Conservation (phyloP, 805 yeast genomes). For the Lipomyces yamadae region DNA sequence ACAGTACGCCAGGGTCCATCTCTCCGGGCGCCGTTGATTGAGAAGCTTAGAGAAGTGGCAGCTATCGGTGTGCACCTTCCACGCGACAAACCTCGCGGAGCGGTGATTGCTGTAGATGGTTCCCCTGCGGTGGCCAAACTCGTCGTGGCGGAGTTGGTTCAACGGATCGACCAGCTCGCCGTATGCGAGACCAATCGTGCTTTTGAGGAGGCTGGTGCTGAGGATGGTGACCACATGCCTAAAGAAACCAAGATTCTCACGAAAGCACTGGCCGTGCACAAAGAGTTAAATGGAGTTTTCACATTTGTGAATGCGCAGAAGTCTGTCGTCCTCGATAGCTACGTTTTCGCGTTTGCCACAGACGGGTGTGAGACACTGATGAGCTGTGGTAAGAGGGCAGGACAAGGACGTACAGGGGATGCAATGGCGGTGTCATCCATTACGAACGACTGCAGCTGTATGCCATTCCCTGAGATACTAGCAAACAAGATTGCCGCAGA, state of each 20-base stretch:
- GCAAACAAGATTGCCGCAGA: slow-evolving; percentile 9
- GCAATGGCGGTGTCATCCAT: not conserved
- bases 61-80: slow-evolving; percentile 7
- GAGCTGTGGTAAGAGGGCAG: not conserved
- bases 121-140: slow-evolving; percentile 8
- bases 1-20: not conserved
- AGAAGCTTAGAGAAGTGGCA: slow-evolving; percentile 10
- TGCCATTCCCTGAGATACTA: not conserved
- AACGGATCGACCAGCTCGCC: slow-evolving; percentile 18
- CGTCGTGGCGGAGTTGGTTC: slow-evolving; percentile 6
- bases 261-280: slow-evolving; percentile 22
- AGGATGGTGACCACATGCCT: slow-evolving; percentile 1
- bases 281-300: slow-evolving; percentile 12
- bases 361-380: slow-evolving; percentile 13
- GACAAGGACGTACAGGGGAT: not conserved
- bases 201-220: not conserved
- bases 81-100: slow-evolving; percentile 26
- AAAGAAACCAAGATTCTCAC: slow-evolving; percentile 20
- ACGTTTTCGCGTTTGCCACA: slow-evolving; percentile 15
- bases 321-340: slow-evolving; percentile 23
- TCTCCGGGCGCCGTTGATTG: not conserved
- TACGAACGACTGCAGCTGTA: not conserved
- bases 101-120: slow-evolving; percentile 32
- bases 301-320: slow-evolving; percentile 18
- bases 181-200: slow-evolving; percentile 2